These are phyloP conservation scores for Auricularia auricula-judae DNA, from an alignment of 768 basidiomycete species.

Conservation along the genomic window DNA sequence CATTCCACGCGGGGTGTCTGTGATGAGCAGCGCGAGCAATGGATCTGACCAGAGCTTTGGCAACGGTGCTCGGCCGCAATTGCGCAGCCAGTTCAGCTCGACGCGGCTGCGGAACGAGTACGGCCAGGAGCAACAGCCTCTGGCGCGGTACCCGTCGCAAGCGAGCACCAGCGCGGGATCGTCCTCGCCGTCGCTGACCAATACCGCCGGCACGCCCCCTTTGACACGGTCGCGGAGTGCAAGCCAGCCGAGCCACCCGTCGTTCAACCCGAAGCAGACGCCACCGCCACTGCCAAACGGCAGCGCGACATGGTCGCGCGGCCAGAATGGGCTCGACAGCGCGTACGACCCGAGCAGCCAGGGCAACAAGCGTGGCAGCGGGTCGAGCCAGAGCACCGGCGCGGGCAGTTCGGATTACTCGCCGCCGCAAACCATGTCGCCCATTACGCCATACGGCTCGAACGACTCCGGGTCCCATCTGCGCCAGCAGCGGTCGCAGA, in stretches of 20 bases:
- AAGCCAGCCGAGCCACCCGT: conserved; percentile 53
- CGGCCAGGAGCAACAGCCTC: conserved; percentile 26
- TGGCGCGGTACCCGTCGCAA: background rate
- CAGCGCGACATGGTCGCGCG: conserved; percentile 31
- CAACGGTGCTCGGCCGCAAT: conserved; percentile 23
- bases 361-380: conserved; percentile 66
- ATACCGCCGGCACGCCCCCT: conserved; percentile 18
- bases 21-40: conserved; percentile 11
- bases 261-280: conserved; percentile 46
- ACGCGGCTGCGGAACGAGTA: conserved; percentile 45
- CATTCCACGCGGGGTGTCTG: conserved; percentile 5
- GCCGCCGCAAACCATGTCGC: conserved; percentile 69
- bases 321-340: conserved; percentile 13
- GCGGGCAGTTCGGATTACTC: conserved; percentile 71
- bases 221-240: conserved; percentile 57
- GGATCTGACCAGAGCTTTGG: conserved; percentile 33
- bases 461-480: conserved; percentile 51
- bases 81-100: conserved; percentile 64
- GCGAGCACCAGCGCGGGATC: conserved; percentile 5
- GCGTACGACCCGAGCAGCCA: conserved; percentile 15
- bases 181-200: background rate
- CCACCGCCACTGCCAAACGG: conserved; percentile 41
- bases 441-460: conserved; percentile 83
- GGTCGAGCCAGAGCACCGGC: conserved; percentile 73
- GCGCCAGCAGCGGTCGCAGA: conserved; percentile 44